phyloP scores from a whole-genome alignment of 1,139 yeast species.

The Diutina scorzettiae region DNA sequence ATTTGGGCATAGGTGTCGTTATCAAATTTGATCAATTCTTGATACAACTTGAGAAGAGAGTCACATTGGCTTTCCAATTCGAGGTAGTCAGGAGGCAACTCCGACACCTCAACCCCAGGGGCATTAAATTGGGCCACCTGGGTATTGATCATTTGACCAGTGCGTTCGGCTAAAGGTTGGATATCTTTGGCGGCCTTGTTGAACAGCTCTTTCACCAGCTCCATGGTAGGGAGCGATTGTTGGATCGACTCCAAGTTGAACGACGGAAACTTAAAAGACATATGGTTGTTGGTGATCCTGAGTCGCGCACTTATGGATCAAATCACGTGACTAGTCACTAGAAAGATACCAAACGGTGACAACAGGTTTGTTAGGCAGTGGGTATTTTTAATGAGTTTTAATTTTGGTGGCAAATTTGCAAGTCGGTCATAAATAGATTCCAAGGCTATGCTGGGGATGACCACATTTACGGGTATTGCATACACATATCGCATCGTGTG shows the following conservation, averaged over 20 bases:
- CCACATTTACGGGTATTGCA: too few relatives aligned
- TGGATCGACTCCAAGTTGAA: constrained; percentile 35
- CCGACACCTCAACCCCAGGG: constrained; percentile 34
- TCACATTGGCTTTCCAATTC: constrained; percentile 58
- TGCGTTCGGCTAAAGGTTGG: constrained; percentile 33
- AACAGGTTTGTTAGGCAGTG: too few relatives aligned
- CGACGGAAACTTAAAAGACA: constrained; percentile 43
- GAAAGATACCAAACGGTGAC: too few relatives aligned
- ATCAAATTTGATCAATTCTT: constrained; percentile 46
- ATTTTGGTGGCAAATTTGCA: too few relatives aligned
- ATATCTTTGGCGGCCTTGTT: constrained; percentile 10
- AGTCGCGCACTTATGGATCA: too few relatives aligned
- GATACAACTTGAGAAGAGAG: constrained; percentile 45
- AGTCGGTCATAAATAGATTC: too few relatives aligned
- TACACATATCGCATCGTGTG: too few relatives aligned
- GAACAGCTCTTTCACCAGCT: constrained; percentile 25
- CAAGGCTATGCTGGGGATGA: too few relatives aligned
- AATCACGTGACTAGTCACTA: too few relatives aligned
- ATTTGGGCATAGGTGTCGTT: constrained; percentile 50
- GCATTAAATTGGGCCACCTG: constrained; percentile 29
- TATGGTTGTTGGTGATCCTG: too few relatives aligned
- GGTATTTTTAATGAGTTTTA: too few relatives aligned
- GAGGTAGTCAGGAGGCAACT: constrained; percentile 62
- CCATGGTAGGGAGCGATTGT: constrained; percentile 28
- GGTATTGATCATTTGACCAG: constrained; percentile 23